phyloP scores from a whole-genome alignment of 768 basidiomycete species.

The Hygrocybe coccinea region DNA sequence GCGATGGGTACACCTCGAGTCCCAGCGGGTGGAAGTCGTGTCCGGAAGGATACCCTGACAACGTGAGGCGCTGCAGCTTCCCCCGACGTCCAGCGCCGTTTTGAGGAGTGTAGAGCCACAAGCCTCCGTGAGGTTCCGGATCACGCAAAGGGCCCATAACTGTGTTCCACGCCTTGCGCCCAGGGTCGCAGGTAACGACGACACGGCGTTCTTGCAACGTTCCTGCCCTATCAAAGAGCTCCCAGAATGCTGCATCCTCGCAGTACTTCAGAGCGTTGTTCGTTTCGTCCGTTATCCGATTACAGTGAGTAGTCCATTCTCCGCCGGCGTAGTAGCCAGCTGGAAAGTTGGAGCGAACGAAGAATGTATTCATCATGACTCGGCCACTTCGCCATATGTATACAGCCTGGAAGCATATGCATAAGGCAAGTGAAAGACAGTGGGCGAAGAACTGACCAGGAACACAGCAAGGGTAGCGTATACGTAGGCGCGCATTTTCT shows the following conservation, averaged over 20 bases:
- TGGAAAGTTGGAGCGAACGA: constrained; percentile 43
- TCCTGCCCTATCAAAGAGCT: constrained; percentile 40
- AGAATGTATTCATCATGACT: constrained; percentile 37
- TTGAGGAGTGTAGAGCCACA: constrained; percentile 49
- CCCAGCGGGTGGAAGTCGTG: constrained; percentile 75
- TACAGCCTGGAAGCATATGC: constrained; percentile 10
- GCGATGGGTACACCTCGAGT: constrained; percentile 51
- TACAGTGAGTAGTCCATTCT: constrained; percentile 44
- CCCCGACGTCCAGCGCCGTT: neutral
- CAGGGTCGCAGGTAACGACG: constrained; percentile 49
- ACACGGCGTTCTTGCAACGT: constrained; percentile 42
- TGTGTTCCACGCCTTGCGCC: constrained; percentile 65
- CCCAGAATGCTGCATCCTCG: constrained; percentile 67
- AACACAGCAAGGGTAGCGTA: neutral
- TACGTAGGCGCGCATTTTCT: neutral
- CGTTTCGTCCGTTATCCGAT: constrained; percentile 22
- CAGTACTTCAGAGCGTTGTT: constrained; percentile 46
- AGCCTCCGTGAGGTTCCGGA: constrained; percentile 51
- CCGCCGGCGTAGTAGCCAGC: constrained; percentile 49
- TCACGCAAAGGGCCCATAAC: constrained; percentile 66
- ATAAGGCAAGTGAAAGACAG: neutral
- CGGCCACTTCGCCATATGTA: constrained; percentile 43
- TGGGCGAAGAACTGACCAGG: neutral
- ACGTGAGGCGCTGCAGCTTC: constrained; percentile 31
- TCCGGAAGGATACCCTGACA: constrained; percentile 48